These are phyloP conservation scores for Lactifluus piperatus DNA, from an alignment of 768 basidiomycete genomes.

Conservation along the genomic window DNA sequence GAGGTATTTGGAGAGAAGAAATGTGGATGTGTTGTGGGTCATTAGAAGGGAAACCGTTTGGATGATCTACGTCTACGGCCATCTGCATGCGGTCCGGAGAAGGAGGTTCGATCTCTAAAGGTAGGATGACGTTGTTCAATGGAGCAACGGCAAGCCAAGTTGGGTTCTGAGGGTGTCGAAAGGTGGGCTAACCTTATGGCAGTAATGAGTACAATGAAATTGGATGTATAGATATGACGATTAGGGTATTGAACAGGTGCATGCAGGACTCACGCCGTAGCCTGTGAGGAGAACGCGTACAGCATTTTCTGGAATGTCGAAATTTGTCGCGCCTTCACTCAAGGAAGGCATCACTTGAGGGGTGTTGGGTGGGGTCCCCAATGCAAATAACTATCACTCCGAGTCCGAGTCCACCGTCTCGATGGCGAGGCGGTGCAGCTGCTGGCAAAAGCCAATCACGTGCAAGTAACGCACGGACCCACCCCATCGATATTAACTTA, in stretches of 20 bases:
- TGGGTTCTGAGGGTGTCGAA: constrained; percentile 37
- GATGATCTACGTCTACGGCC: constrained; percentile 10
- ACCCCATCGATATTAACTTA: no score
- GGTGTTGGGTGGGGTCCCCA: not conserved
- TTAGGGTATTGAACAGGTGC: not conserved
- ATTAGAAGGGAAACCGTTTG: constrained; percentile 15
- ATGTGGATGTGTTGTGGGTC: constrained; percentile 43
- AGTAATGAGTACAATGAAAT: constrained; percentile 8
- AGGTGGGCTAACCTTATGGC: constrained; percentile 23
- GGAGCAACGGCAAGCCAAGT: constrained; percentile 65
- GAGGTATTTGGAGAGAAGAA: constrained; percentile 48
- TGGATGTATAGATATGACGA: not conserved
- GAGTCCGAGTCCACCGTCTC: no score
- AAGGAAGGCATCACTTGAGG: constrained; percentile 3
- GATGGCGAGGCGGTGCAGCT: no score
- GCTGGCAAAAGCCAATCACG: not conserved
- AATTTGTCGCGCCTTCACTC: not conserved
- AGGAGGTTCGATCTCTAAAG: constrained; percentile 11
- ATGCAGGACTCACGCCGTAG: constrained; percentile 37
- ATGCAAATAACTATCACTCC: no score
- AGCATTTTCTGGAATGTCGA: constrained; percentile 22
- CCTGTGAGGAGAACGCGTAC: constrained; percentile 41
- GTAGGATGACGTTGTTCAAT: constrained; percentile 47
- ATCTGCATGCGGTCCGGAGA: constrained; percentile 22
- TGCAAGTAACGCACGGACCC: constrained; percentile 2